A percentile compares a stretch with the other conserved stretches of the same genome.
Evolutionary conservation across 73 alveolate species (phyloP).

Genomic region (Tetrahymena malaccensis): DNA sequence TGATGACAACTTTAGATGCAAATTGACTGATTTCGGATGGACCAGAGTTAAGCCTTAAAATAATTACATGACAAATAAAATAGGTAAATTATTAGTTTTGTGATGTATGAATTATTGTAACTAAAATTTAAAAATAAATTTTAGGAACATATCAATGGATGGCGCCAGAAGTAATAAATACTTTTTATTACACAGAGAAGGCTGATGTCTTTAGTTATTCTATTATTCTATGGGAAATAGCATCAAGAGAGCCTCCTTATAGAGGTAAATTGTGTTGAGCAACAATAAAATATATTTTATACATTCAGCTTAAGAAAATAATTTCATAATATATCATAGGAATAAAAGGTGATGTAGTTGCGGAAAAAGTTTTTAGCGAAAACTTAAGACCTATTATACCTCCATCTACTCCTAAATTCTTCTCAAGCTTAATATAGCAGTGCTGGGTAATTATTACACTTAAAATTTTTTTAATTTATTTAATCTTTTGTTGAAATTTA

Average conservation of each 20-base stretch:
- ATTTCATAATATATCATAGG: slow-evolving; percentile 29
- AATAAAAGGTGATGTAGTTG: slow-evolving; percentile 84
- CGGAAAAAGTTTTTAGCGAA: slow-evolving; percentile 83
- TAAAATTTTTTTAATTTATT: no score
- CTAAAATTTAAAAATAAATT: background rate
- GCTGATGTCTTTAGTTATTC: slow-evolving; percentile 98
- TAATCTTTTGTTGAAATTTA: background rate
- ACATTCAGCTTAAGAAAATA: no score
- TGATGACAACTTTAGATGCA: slow-evolving; percentile 88
- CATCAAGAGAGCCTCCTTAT: slow-evolving; percentile 96
- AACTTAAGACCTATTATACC: slow-evolving; percentile 88
- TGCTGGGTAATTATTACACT: slow-evolving; percentile 82
- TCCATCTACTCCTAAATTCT: slow-evolving; percentile 86
- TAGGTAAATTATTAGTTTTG: slow-evolving; percentile 49
- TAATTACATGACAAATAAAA: slow-evolving; percentile 90
- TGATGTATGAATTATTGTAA: background rate
- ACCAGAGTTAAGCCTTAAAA: slow-evolving; percentile 74
- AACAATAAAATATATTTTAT: no score
- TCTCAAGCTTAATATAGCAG: slow-evolving; percentile 70
- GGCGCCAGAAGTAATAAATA: slow-evolving; percentile 99
- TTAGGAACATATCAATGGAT: slow-evolving; percentile 93
- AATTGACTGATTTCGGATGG: slow-evolving; percentile 98
- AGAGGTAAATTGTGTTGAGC: slow-evolving; percentile 46
- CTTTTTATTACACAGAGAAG: slow-evolving; percentile 90
- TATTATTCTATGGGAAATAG: slow-evolving; percentile 96